A percentile compares a stretch with the other conserved stretches of the same genome.
Conservation (phyloP, 352 stramenopile genomes). For the Pythium volutum region DNA sequence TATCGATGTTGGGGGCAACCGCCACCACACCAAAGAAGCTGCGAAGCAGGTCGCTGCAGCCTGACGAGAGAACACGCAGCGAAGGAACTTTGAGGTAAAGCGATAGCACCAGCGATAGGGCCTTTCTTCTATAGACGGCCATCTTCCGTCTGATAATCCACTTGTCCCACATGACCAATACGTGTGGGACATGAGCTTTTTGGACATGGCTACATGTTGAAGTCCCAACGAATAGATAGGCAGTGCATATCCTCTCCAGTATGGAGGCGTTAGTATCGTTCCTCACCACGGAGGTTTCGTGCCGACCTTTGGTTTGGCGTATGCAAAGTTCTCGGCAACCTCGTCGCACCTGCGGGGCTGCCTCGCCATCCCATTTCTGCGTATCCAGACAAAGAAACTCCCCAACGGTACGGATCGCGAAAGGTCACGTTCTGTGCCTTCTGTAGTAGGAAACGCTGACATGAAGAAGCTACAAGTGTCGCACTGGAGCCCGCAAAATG, state of each 20-base stretch:
- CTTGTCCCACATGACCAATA: neutral
- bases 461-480: too few species aligned
- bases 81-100: neutral
- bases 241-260: too few species aligned
- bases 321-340: neutral
- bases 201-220: neutral
- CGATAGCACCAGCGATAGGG: too few species aligned
- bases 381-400: neutral
- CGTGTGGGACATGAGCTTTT: neutral
- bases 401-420: too few species aligned
- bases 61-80: neutral
- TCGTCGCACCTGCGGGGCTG: neutral
- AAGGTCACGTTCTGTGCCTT: too few species aligned
- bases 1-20: neutral
- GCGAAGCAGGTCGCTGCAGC: slow-evolving; percentile 7
- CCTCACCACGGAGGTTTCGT: neutral
- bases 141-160: neutral
- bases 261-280: too few species aligned
- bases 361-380: neutral
- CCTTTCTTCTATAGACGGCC: too few species aligned
- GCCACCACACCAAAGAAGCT: slow-evolving; percentile 3
- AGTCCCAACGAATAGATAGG: too few species aligned
- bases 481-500: too few species aligned
- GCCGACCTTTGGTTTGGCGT: neutral
- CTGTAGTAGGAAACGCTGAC: too few species aligned